A percentile compares a stretch with the other conserved stretches of the same genome.
Conservation (phyloP, 192 early-diverging fungal species). For the Linnemannia exigua region DNA sequence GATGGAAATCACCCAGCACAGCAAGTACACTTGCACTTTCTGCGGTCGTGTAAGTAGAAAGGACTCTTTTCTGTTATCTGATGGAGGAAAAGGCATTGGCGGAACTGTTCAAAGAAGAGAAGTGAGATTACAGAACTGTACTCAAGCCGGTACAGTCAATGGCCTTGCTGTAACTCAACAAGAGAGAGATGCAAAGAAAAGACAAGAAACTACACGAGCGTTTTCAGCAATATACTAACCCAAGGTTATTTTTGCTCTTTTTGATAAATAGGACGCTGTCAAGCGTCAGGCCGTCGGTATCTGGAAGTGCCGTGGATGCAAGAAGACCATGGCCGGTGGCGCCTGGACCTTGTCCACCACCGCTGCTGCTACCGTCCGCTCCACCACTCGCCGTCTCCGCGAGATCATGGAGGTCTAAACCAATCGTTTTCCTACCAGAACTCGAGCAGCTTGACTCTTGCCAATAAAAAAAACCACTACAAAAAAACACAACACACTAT, state of each 20-base stretch:
- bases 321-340: slow-evolving; percentile 95
- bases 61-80: neutral
- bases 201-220: too few relatives aligned
- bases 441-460: slow-evolving; percentile 41
- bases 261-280: slow-evolving; percentile 81
- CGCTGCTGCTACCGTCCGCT: slow-evolving; percentile 91
- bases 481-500: neutral
- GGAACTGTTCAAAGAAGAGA: neutral
- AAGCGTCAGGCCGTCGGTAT: slow-evolving; percentile 97
- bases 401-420: slow-evolving; percentile 91
- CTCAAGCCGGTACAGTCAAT: too few relatives aligned
- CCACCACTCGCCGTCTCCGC: slow-evolving; percentile 98
- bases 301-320: slow-evolving; percentile 98
- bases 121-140: neutral
- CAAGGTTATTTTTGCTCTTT: neutral
- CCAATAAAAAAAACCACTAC: slow-evolving; percentile 41
- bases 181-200: too few relatives aligned
- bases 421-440: slow-evolving; percentile 31
- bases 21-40: slow-evolving; percentile 99
- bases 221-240: neutral
- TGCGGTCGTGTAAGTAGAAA: slow-evolving; percentile 87
- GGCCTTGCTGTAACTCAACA: too few relatives aligned
- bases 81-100: neutral
- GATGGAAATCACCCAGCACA: slow-evolving; percentile 99
- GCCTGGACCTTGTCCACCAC: slow-evolving; percentile 97